Evolutionary conservation across 148 eudicot species (phyloP).

Genomic region (Chenopodium album): DNA sequence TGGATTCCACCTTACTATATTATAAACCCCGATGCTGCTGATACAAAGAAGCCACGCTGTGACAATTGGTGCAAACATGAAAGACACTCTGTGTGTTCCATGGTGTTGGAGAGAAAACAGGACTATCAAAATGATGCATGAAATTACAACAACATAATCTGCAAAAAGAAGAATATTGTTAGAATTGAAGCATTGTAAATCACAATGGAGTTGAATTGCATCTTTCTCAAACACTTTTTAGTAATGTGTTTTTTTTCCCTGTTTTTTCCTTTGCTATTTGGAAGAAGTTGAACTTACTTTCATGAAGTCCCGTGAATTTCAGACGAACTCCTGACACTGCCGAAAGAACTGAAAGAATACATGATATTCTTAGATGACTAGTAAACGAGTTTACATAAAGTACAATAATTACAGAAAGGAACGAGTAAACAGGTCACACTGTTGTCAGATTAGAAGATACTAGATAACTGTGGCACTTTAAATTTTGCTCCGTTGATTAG

Average conservation of each 20-base stretch:
- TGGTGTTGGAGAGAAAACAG: slow-evolving; percentile 63
- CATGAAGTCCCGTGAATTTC: slow-evolving; percentile 53
- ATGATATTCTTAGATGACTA: not conserved
- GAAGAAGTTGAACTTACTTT: slow-evolving; percentile 41
- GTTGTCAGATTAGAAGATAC: not conserved
- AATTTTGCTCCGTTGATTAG: not conserved
- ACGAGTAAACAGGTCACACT: not conserved
- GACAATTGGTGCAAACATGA: slow-evolving; percentile 73
- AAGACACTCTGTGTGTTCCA: slow-evolving; percentile 68
- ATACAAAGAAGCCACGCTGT: slow-evolving; percentile 62
- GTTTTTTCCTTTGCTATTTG: not conserved
- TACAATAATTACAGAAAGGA: not conserved
- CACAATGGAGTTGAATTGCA: not conserved
- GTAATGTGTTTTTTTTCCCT: not conserved
- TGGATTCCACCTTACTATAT: slow-evolving; percentile 57
- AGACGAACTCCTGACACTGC: slow-evolving; percentile 58
- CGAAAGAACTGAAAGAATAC: slow-evolving; percentile 47
- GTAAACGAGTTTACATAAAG: not conserved
- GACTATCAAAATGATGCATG: slow-evolving; percentile 55
- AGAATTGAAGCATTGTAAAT: not conserved
- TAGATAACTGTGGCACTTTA: too few relatives aligned
- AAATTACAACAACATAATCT: slow-evolving; percentile 49
- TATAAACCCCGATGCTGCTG: slow-evolving; percentile 60
- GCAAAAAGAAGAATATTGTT: slow-evolving; percentile 16
- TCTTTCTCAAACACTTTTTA: slow-evolving; percentile 4